phyloP scores from a whole-genome alignment of 192 early-diverging fungal species.

The Backusella sp. region DNA sequence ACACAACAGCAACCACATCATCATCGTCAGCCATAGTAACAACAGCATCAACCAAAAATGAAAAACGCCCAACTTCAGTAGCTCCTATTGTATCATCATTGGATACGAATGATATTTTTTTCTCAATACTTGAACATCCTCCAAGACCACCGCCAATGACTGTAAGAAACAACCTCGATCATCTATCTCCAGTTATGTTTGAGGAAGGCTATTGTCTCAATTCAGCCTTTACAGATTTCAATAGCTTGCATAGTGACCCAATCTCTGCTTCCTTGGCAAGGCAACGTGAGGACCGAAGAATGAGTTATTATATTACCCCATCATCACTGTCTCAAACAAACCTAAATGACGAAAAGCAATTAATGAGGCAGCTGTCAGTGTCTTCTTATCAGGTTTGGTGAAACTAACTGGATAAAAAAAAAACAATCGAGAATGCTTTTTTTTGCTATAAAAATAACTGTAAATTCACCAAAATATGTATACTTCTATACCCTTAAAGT shows the following conservation, averaged over 20 bases:
- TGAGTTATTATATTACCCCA: conserved; percentile 12
- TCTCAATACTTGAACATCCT: conserved; percentile 15
- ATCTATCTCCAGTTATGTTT: background rate
- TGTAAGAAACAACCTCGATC: background rate
- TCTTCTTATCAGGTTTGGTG: conserved; percentile 25
- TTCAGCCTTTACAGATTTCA: background rate
- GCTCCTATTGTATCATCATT: conserved; percentile 3
- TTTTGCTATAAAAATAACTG: background rate
- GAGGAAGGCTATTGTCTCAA: conserved; percentile 12
- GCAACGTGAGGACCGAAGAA: conserved; percentile 13
- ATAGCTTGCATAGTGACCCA: conserved; percentile 4
- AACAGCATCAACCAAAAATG: background rate
- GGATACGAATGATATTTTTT: conserved; percentile 13
- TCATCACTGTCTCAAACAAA: background rate
- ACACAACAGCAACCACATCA: background rate
- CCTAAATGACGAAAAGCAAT: conserved; percentile 6
- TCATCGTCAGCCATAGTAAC: background rate
- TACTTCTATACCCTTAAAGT: background rate
- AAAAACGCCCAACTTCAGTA: background rate
- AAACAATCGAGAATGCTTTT: background rate
- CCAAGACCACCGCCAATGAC: conserved; percentile 6
- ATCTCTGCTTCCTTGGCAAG: conserved; percentile 16
- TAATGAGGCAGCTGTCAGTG: conserved; percentile 12
- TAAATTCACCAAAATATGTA: conserved; percentile 10
- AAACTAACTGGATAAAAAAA: background rate